These are phyloP conservation scores for Dipodascus geniculatus DNA, from an alignment of 805 yeast species.

Conservation along the genomic window DNA sequence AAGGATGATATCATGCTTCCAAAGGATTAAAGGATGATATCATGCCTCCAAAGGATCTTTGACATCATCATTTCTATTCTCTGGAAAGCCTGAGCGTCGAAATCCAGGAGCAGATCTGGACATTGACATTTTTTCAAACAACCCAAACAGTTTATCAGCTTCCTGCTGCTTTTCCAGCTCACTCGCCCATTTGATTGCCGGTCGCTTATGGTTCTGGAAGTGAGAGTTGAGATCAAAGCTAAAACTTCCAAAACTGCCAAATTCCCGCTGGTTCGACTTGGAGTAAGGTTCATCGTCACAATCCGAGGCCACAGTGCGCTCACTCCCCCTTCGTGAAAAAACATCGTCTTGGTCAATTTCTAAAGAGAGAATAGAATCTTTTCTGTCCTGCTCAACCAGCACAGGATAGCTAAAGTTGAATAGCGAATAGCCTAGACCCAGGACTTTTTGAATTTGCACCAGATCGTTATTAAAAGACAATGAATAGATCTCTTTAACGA, in stretches of 20 bases:
- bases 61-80: not conserved
- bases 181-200: not conserved
- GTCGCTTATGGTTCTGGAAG: not conserved
- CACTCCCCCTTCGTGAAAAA: not conserved
- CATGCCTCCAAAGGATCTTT: not conserved
- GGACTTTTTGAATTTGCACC: not conserved
- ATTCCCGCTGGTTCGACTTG: too few relatives aligned
- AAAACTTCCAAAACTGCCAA: not conserved
- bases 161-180: not conserved
- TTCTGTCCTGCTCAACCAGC: too few relatives aligned
- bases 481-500: not conserved
- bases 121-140: not conserved
- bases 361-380: not conserved
- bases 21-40: not conserved
- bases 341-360: not conserved
- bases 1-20: not conserved
- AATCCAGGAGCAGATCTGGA: not conserved
- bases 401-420: not conserved
- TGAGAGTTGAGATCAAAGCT: not conserved
- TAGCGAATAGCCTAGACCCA: not conserved
- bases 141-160: not conserved
- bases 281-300: not conserved
- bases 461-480: not conserved
- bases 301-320: not conserved
- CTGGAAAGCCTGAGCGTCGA: too few relatives aligned